A percentile compares a stretch with the other conserved stretches of the same genome.
Evolutionary conservation across 345 rosid genomes (phyloP).

Genomic region (Salix dunnii): DNA sequence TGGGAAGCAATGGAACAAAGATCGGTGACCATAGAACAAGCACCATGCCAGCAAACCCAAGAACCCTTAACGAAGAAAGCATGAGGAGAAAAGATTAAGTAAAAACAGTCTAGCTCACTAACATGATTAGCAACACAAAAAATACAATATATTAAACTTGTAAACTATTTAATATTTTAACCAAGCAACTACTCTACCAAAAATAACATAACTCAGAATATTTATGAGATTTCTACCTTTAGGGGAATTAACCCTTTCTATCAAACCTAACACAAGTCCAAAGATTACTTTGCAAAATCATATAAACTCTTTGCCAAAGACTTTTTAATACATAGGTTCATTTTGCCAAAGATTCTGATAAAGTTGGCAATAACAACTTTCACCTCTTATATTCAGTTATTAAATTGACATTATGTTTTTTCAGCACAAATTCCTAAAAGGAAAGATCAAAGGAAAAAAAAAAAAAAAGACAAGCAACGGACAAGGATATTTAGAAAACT

Average conservation of each 20-base stretch:
- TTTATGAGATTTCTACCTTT: no score
- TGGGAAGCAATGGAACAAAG: conserved; percentile 77
- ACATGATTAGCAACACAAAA: neutral
- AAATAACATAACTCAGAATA: neutral
- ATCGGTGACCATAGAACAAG: conserved; percentile 89
- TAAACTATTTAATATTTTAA: neutral
- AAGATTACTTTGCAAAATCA: neutral
- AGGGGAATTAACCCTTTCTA: neutral
- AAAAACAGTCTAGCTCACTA: neutral
- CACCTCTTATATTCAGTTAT: neutral
- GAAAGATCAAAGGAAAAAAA: neutral
- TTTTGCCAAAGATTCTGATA: neutral
- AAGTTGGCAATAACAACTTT: neutral
- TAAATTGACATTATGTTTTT: neutral
- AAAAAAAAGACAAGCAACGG: neutral
- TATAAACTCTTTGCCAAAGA: neutral
- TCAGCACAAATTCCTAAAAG: neutral
- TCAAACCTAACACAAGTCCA: neutral
- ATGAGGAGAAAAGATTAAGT: conserved; percentile 15
- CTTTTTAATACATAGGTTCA: neutral
- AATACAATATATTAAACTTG: neutral
- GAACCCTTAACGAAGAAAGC: conserved; percentile 45
- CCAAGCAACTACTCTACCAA: neutral
- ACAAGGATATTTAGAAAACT: conserved; percentile 3
- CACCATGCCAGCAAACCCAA: conserved; percentile 74